Conservation (phyloP, 2,329 filamentous ascomycete genomes). For the Pseudogymnoascus sp. region DNA sequence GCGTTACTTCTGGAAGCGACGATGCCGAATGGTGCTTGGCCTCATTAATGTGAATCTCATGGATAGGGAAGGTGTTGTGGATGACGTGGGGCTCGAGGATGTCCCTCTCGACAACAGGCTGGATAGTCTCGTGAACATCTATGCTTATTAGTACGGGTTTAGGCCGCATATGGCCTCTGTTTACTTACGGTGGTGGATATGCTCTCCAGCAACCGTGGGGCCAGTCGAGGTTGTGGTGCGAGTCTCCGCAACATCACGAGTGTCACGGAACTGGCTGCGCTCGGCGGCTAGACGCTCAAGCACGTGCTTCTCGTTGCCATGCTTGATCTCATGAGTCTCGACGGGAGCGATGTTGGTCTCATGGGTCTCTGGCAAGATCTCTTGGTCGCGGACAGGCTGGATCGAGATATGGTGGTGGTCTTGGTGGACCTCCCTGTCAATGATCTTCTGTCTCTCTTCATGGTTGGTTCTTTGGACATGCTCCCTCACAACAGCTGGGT, state of each 20-base stretch:
- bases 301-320: conserved; percentile 47
- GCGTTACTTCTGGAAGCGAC: conserved; percentile 54
- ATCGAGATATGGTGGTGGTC: conserved; percentile 65
- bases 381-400: conserved; percentile 53
- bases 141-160: conserved; percentile 27
- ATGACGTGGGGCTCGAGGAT: conserved; percentile 59
- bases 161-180: conserved; percentile 20
- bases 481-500: conserved; percentile 54
- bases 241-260: conserved; percentile 39
- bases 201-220: conserved; percentile 50
- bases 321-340: conserved; percentile 53
- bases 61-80: conserved; percentile 64
- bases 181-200: conserved; percentile 47
- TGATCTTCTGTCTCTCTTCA: conserved; percentile 52
- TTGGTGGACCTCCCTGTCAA: conserved; percentile 64
- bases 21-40: conserved; percentile 59
- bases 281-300: conserved; percentile 45
- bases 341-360: conserved; percentile 50
- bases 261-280: conserved; percentile 45
- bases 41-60: conserved; percentile 62
- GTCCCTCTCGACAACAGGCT: conserved; percentile 65
- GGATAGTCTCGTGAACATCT: conserved; percentile 58
- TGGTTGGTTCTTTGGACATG: conserved; percentile 51
- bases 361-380: conserved; percentile 54
- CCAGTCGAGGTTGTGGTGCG: conserved; percentile 41